A percentile compares a stretch with the other conserved stretches of the same genome.
Conservation (phyloP, 108 stramenopile genomes). For the Seminavis robusta region DNA sequence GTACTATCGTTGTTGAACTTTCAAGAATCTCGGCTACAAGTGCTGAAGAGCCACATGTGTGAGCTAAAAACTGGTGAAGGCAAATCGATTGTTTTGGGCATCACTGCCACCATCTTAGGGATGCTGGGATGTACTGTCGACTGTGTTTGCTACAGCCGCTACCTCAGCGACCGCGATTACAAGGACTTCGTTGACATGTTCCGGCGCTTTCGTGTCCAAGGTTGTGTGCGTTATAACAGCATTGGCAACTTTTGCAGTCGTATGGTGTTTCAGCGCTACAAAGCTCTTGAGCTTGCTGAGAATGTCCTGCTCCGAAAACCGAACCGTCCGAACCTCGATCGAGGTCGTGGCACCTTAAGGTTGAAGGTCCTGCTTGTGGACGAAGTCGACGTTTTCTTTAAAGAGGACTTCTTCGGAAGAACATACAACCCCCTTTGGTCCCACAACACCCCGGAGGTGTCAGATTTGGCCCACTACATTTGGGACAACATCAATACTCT, state of each 20-base stretch:
- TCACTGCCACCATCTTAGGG: constrained; percentile 5
- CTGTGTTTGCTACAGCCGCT: constrained; percentile 10
- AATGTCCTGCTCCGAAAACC: not conserved
- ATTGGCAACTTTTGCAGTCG: not conserved
- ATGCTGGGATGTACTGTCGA: not conserved
- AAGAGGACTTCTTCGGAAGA: constrained; percentile 2
- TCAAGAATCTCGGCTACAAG: too few species aligned
- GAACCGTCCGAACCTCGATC: too few species aligned
- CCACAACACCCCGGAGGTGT: not conserved
- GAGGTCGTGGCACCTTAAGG: not conserved
- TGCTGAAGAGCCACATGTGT: not conserved
- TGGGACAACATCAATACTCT: not conserved
- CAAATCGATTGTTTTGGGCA: constrained; percentile 7
- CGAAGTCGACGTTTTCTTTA: constrained; percentile 10
- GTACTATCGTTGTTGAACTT: constrained; percentile 4
- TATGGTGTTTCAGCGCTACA: not conserved
- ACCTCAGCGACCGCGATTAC: constrained; percentile 7
- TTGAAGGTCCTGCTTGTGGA: constrained; percentile 7
- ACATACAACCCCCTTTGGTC: not conserved
- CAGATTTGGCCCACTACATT: not conserved
- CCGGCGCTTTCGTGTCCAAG: not conserved
- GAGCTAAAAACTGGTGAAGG: constrained; percentile 11
- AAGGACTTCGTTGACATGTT: not conserved
- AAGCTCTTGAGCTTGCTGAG: not conserved
- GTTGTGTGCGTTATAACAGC: not conserved